Percentiles rank a stretch among this genome's conserved stretches.
Conservation (phyloP, 2,329 filamentous ascomycete species). For the Cladosporium oxysporum region DNA sequence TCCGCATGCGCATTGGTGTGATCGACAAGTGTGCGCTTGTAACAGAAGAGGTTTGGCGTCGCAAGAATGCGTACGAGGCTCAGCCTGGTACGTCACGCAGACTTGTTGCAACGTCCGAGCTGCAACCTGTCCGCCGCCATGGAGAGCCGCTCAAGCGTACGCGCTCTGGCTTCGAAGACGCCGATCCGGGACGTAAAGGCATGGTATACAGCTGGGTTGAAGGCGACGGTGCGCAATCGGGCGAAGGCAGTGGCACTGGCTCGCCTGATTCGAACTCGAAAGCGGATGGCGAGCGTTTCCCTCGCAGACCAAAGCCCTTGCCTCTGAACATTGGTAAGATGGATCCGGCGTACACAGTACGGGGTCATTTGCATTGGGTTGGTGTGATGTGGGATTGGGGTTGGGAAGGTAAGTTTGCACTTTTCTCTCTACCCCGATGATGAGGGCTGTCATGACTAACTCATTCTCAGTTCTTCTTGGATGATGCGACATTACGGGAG, state of each 20-base stretch:
- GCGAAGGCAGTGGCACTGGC: slow-evolving; percentile 18
- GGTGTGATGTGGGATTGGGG: slow-evolving; percentile 71
- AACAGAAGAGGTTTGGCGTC: slow-evolving; percentile 65
- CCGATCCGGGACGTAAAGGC: slow-evolving; percentile 35
- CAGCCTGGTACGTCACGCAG: slow-evolving; percentile 34
- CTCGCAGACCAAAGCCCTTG: slow-evolving; percentile 20
- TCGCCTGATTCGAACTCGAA: slow-evolving; percentile 14
- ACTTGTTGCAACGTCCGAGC: slow-evolving; percentile 41
- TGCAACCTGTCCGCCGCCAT: slow-evolving; percentile 31
- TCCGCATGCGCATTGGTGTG: slow-evolving; percentile 66
- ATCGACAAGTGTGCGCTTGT: slow-evolving; percentile 67
- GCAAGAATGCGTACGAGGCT: slow-evolving; percentile 58
- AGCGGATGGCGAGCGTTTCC: slow-evolving; percentile 19
- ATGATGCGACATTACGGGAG: slow-evolving; percentile 26
- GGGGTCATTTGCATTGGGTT: slow-evolving; percentile 67
- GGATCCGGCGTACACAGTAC: slow-evolving; percentile 64
- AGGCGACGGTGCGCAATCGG: slow-evolving; percentile 15
- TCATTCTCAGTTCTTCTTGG: slow-evolving; percentile 42
- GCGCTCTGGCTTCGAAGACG: slow-evolving; percentile 23
- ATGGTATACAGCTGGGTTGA: slow-evolving; percentile 38
- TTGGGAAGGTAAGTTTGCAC: slow-evolving; percentile 63
- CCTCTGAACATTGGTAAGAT: slow-evolving; percentile 41
- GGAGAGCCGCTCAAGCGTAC: slow-evolving; percentile 28
- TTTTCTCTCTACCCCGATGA: neutral
- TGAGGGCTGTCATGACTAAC: slow-evolving; percentile 10